Percentiles rank a stretch among this genome's conserved stretches.
Evolutionary conservation across 192 early-diverging fungal genomes (phyloP).

Genomic region (Entomortierella parvispora): DNA sequence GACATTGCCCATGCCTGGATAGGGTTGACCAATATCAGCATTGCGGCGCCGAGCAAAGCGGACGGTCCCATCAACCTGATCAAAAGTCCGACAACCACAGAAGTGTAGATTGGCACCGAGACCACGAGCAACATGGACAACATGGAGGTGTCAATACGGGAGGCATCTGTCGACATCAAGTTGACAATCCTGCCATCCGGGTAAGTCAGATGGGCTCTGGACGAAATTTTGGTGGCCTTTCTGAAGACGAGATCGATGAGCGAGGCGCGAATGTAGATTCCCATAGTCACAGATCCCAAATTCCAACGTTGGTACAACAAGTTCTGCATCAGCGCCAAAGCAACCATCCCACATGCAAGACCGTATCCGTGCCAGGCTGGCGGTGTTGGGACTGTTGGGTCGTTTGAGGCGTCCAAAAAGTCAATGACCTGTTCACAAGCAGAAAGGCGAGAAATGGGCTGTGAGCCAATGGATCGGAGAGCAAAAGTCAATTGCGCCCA

Average conservation of each 20-base stretch:
- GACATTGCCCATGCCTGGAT: slow-evolving; percentile 41
- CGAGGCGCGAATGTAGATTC: slow-evolving; percentile 40
- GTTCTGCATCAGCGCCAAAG: slow-evolving; percentile 18
- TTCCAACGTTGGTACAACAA: slow-evolving; percentile 46
- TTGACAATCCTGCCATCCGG: slow-evolving; percentile 55
- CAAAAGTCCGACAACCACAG: slow-evolving; percentile 22
- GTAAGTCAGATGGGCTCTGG: slow-evolving; percentile 31
- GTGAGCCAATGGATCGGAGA: neutral
- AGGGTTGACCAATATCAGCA: slow-evolving; percentile 33
- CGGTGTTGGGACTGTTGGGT: slow-evolving; percentile 7
- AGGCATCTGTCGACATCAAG: slow-evolving; percentile 58
- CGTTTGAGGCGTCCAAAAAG: slow-evolving; percentile 19
- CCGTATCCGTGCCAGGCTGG: slow-evolving; percentile 42
- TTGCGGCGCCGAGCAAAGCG: slow-evolving; percentile 30
- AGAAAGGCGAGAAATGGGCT: neutral
- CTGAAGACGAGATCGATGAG: slow-evolving; percentile 48
- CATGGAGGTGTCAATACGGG: slow-evolving; percentile 40
- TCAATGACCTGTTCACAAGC: slow-evolving; percentile 14
- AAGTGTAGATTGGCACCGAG: slow-evolving; percentile 19
- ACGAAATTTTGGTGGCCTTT: slow-evolving; percentile 38
- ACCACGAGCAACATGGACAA: slow-evolving; percentile 25
- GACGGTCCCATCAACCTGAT: slow-evolving; percentile 40
- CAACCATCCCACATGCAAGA: slow-evolving; percentile 23
- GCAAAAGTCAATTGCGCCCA: neutral
- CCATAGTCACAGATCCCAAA: slow-evolving; percentile 42